These are phyloP conservation scores for Suillus americanus DNA, from an alignment of 768 basidiomycete species.

Conservation along the genomic window DNA sequence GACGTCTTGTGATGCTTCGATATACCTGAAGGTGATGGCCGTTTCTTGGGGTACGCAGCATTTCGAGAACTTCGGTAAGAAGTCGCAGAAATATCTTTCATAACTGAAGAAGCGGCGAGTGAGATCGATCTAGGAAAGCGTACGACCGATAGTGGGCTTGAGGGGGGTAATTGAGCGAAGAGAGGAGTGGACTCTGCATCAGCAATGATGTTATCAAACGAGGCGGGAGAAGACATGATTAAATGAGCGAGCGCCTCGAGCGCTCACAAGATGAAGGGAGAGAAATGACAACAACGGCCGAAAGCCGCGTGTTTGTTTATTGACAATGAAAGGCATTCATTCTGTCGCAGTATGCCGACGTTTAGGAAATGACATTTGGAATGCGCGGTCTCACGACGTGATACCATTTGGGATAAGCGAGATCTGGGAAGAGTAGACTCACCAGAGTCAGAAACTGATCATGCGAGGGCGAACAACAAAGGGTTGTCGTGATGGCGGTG, in stretches of 20 bases:
- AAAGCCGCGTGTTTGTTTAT: background rate
- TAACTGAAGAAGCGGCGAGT: slow-evolving; percentile 38
- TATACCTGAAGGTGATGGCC: slow-evolving; percentile 79
- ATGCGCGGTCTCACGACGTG: slow-evolving; percentile 6
- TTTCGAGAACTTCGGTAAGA: slow-evolving; percentile 62
- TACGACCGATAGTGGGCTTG: slow-evolving; percentile 46
- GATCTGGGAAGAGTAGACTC: slow-evolving; percentile 23
- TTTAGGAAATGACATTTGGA: background rate
- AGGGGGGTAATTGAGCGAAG: slow-evolving; percentile 23
- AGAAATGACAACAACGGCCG: background rate
- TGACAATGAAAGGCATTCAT: background rate
- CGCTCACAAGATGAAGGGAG: slow-evolving; percentile 1
- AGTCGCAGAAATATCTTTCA: slow-evolving; percentile 74
- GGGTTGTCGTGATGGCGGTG: slow-evolving; percentile 31
- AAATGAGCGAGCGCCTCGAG: slow-evolving; percentile 9
- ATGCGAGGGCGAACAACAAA: slow-evolving; percentile 41
- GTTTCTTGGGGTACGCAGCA: slow-evolving; percentile 79
- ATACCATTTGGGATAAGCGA: slow-evolving; percentile 11
- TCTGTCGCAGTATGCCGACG: background rate
- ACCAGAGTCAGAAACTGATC: slow-evolving; percentile 38
- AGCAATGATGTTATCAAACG: slow-evolving; percentile 7
- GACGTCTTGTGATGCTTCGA: slow-evolving; percentile 65
- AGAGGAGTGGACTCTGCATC: slow-evolving; percentile 22
- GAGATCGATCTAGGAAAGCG: slow-evolving; percentile 40
- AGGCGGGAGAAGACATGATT: slow-evolving; percentile 8